phyloP scores from a whole-genome alignment of 2,329 filamentous ascomycete genomes.

The Trematosphaeria pertusa region DNA sequence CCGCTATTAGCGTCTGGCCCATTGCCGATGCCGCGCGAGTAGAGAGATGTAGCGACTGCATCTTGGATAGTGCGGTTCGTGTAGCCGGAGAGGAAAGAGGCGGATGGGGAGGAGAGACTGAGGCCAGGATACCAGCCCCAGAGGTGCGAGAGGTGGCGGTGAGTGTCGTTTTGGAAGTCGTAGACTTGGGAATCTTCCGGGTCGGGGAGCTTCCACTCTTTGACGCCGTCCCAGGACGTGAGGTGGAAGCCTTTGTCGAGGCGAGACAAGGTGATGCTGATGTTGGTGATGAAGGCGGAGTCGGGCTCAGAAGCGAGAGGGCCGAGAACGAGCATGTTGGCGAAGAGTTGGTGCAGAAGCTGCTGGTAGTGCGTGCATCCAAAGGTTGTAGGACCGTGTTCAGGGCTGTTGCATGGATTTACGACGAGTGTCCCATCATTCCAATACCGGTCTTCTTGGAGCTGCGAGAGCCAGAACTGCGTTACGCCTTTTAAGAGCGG shows the following conservation, averaged over 20 bases:
- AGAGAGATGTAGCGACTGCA: constrained; percentile 56
- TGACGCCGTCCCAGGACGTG: constrained; percentile 52
- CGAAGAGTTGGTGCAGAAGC: constrained; percentile 53
- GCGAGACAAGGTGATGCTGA: constrained; percentile 53
- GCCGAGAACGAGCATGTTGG: constrained; percentile 31
- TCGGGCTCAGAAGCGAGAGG: constrained; percentile 31
- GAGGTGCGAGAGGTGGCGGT: constrained; percentile 64
- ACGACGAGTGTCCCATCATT: constrained; percentile 62
- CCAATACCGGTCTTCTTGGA: constrained; percentile 59
- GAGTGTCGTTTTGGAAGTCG: constrained; percentile 53
- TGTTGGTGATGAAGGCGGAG: constrained; percentile 40
- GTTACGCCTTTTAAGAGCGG: constrained; percentile 62
- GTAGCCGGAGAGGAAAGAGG: constrained; percentile 50
- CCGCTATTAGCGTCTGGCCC: constrained; percentile 60
- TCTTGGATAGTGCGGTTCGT: constrained; percentile 52
- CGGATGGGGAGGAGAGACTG: constrained; percentile 56
- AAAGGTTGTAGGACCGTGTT: constrained; percentile 61
- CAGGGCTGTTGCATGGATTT: constrained; percentile 66
- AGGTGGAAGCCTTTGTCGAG: constrained; percentile 61
- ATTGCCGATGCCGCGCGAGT: constrained; percentile 56
- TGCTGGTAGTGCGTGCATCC: constrained; percentile 64
- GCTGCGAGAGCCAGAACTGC: constrained; percentile 63
- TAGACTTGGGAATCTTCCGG: constrained; percentile 49
- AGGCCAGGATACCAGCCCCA: constrained; percentile 64
- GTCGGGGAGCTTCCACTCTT: constrained; percentile 59